These are phyloP conservation scores for Fusarium sterilihyphosum DNA, from an alignment of 2,329 filamentous ascomycete species.

Conservation along the genomic window DNA sequence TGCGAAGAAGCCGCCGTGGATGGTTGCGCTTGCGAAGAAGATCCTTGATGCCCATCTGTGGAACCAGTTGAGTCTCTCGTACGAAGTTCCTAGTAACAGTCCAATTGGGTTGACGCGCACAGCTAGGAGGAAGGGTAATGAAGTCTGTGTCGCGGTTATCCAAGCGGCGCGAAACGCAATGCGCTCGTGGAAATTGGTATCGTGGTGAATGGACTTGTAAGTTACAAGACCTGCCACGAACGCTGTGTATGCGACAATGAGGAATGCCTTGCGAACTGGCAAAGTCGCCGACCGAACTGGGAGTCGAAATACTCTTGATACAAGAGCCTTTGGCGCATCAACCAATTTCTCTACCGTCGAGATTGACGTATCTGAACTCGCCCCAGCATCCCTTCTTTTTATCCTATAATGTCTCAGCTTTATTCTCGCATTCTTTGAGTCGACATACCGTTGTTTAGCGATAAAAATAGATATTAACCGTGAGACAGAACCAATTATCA, in stretches of 20 bases:
- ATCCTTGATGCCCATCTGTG: conserved; percentile 40
- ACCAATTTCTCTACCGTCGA: conserved; percentile 30
- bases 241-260: conserved; percentile 28
- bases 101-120: conserved; percentile 40
- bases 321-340: conserved; percentile 21
- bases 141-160: conserved; percentile 39
- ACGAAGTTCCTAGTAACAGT: conserved; percentile 37
- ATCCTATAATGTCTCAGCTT: conserved; percentile 15
- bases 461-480: conserved; percentile 29
- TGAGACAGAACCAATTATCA: conserved; percentile 27
- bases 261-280: conserved; percentile 26
- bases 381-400: conserved; percentile 24
- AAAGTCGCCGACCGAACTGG: conserved; percentile 25
- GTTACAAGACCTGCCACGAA: conserved; percentile 39
- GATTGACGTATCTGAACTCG: conserved; percentile 15
- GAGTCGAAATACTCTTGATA: conserved; percentile 1
- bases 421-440: background rate
- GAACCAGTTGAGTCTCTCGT: conserved; percentile 42
- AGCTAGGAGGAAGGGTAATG: conserved; percentile 38
- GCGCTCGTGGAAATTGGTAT: conserved; percentile 41
- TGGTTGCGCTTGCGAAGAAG: conserved; percentile 39
- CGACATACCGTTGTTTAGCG: conserved; percentile 38
- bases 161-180: conserved; percentile 42
- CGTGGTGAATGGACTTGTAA: conserved; percentile 41
- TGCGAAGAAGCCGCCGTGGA: conserved; percentile 40